A percentile compares a stretch with the other conserved stretches of the same genome.
Evolutionary conservation across 2,329 filamentous ascomycete genomes (phyloP).

Genomic region (Colletotrichum falcatum): DNA sequence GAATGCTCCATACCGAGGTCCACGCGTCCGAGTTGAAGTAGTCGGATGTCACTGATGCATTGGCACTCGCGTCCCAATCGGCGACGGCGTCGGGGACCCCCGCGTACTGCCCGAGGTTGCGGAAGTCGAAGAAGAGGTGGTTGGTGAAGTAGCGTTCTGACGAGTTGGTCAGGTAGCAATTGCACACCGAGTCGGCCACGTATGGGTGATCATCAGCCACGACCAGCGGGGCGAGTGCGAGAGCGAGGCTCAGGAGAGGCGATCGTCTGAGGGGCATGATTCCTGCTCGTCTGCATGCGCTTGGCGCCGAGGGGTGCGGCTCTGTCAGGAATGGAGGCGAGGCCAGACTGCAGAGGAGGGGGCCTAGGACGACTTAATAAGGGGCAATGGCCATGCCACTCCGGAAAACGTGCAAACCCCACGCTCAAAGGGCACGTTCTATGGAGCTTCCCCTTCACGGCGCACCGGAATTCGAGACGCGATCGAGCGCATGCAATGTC

Average conservation of each 20-base stretch:
- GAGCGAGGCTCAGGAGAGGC: constrained; percentile 42
- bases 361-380: constrained; percentile 17
- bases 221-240: constrained; percentile 20
- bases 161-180: constrained; percentile 63
- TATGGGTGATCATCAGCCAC: constrained; percentile 38
- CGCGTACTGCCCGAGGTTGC: constrained; percentile 55
- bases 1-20: constrained; percentile 53
- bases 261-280: constrained; percentile 39
- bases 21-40: constrained; percentile 55
- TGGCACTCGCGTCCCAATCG: constrained; percentile 46
- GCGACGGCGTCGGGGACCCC: constrained; percentile 49
- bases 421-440: constrained; percentile 11
- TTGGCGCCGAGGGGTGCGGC: constrained; percentile 14
- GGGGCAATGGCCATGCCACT: background rate
- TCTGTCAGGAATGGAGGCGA: background rate
- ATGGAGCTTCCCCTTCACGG: constrained; percentile 1
- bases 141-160: constrained; percentile 57
- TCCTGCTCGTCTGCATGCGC: constrained; percentile 10
- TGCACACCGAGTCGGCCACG: constrained; percentile 54
- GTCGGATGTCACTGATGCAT: constrained; percentile 51
- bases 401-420: background rate
- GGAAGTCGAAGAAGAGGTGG: constrained; percentile 65
- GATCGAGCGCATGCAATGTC: constrained; percentile 23
- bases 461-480: constrained; percentile 39
- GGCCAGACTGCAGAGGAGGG: background rate